Evolutionary conservation across 306 rosid genomes (phyloP), one percentile per base, ranked within the genome.

Genomic region (Acacia crassicarpa): DNA sequence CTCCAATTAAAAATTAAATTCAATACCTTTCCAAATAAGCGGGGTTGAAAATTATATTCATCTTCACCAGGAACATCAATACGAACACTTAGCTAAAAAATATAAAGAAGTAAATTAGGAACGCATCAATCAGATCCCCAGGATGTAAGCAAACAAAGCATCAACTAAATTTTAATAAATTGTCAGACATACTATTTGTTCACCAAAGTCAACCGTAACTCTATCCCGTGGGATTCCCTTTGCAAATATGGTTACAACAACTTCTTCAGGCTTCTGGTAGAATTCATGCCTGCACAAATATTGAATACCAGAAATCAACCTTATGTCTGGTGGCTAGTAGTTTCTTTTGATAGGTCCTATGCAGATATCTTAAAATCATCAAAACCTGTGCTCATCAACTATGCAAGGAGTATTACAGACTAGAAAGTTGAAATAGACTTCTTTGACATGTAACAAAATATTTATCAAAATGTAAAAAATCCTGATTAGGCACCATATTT

Each of bases 261-360:
- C 92, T 79, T 93, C 96, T 9, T 90, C 94, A 40, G 87, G 80
- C 83, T 85, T 90, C 89, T 93, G 97, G 89, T 88, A 93, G 85
- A 65, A 87, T 85, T 89, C 97, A 82, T 93, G 96, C 86, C 97
- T 93, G 89, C 86, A 78, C 19, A 33, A 20, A 80, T 41, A 38
- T 78, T 62, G 53, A 12, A 51, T 30, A 65, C 41, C 78, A 58
- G 67, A 40, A 48, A 76, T 71, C 56, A 81, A 62, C 69, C 35
- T 62, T 84, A 65, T 25, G 20, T 44, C 74, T 49, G 30, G 44
- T 58, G 17, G 22, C 23, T 46, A 22, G 46, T 6, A 59, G 63
- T 56, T 23, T 70, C 23, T 48, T 71, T 71, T 38, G 51, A 83
- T 62, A 62, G 79, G 46, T 32, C 53, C 15, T 33, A 61, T 61